Conservation (phyloP, 768 basidiomycete species). For the Cystofilobasidium capitatum region DNA sequence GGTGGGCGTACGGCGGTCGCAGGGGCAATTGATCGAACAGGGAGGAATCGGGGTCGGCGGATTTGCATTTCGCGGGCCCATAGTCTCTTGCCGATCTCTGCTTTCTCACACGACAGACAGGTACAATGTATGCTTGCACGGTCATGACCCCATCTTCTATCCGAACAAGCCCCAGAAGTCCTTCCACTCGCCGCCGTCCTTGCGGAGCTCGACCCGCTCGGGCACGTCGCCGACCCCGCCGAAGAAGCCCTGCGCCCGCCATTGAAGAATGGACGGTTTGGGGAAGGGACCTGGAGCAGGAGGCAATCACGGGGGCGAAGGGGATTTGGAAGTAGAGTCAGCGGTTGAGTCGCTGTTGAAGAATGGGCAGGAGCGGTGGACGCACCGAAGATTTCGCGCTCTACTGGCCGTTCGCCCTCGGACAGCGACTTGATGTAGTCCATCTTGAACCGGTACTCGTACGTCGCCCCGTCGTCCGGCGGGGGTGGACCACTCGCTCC, state of each 20-base stretch:
- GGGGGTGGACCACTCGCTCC: slow-evolving; percentile 15
- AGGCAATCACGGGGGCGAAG: slow-evolving; percentile 37
- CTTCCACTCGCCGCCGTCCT: slow-evolving; percentile 41
- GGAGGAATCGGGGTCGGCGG: no score
- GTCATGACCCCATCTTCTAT: no score
- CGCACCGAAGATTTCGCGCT: slow-evolving; percentile 40
- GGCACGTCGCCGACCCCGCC: slow-evolving; percentile 51
- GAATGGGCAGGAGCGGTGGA: neutral
- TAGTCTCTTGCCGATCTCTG: no score
- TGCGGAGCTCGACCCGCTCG: slow-evolving; percentile 62
- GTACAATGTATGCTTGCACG: no score
- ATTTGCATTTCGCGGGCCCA: no score
- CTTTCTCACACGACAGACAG: no score
- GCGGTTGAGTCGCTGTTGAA: slow-evolving; percentile 25
- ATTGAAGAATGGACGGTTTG: slow-evolving; percentile 67
- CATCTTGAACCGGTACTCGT: slow-evolving; percentile 40
- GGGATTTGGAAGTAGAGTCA: neutral
- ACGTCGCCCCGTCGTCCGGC: slow-evolving; percentile 32
- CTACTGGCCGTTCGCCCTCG: slow-evolving; percentile 37
- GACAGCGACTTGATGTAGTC: slow-evolving; percentile 36
- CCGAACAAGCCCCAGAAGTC: slow-evolving; percentile 16
- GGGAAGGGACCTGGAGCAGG: slow-evolving; percentile 66
- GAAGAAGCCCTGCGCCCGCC: slow-evolving; percentile 75
- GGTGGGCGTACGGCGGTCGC: no score
- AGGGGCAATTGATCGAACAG: no score